These are phyloP conservation scores for Aureobasidium sp. DNA, from an alignment of 2,329 filamentous ascomycete genomes.

Conservation along the genomic window DNA sequence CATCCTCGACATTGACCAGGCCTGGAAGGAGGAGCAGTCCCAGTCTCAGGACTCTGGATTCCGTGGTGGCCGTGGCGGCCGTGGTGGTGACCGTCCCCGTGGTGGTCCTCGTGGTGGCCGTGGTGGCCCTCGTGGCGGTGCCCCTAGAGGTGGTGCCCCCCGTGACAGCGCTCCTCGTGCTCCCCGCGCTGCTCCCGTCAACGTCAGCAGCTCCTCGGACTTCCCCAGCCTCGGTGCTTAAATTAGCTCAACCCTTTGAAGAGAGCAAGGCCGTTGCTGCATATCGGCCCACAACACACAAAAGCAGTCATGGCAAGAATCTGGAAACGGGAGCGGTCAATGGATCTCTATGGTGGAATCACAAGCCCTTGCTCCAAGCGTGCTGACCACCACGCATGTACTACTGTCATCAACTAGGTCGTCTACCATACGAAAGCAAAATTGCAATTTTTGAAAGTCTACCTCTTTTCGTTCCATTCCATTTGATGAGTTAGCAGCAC, in stretches of 20 bases:
- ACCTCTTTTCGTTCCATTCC: background rate
- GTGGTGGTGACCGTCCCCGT: constrained; percentile 34
- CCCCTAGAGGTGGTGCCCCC: constrained; percentile 32
- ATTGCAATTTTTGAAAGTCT: constrained; percentile 14
- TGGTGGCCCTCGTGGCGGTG: constrained; percentile 45
- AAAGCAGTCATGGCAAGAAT: constrained; percentile 10
- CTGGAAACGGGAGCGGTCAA: background rate
- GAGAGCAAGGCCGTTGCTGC: constrained; percentile 6
- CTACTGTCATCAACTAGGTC: constrained; percentile 12
- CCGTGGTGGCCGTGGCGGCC: constrained; percentile 43
- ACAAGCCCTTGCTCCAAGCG: constrained; percentile 1
- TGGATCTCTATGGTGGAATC: background rate
- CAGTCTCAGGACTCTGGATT: constrained; percentile 41
- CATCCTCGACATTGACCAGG: constrained; percentile 76
- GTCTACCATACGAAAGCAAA: constrained; percentile 10
- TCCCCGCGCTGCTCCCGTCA: constrained; percentile 21
- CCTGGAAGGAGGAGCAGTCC: constrained; percentile 47
- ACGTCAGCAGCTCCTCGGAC: constrained; percentile 27
- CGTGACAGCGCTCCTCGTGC: constrained; percentile 39
- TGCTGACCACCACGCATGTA: constrained; percentile 4
- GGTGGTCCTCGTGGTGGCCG: constrained; percentile 44
- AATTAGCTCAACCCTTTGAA: constrained; percentile 2
- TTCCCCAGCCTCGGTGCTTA: constrained; percentile 30
- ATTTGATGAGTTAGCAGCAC: background rate
- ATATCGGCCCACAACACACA: constrained; percentile 2